A percentile compares a stretch with the other conserved stretches of the same genome.
phyloP scores from a whole-genome alignment of 2,329 filamentous ascomycete genomes.

The Aspergillus piperis region DNA sequence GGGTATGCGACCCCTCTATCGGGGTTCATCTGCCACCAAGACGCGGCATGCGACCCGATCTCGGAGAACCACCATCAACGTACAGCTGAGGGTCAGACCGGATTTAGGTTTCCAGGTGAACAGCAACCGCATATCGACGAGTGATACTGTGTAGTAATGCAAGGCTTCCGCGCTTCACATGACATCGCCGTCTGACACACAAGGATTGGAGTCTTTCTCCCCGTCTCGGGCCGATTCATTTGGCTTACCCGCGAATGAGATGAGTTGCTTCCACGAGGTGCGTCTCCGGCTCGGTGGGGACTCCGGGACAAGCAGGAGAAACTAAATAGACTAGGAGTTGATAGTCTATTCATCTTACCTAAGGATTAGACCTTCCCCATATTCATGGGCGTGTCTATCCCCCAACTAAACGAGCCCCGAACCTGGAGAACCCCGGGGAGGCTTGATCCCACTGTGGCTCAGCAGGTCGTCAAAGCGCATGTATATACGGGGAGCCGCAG shows the following conservation, averaged over 20 bases:
- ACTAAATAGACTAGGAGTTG: neutral
- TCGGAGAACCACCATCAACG: neutral
- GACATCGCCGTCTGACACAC: conserved; percentile 5
- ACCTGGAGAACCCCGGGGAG: neutral
- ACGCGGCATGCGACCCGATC: conserved; percentile 4
- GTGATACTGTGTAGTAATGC: neutral
- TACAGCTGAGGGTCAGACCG: neutral
- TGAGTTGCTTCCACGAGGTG: neutral
- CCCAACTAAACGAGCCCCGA: neutral
- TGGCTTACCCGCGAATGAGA: conserved; percentile 4
- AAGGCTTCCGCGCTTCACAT: conserved; percentile 2
- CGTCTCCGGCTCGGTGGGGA: conserved; percentile 5
- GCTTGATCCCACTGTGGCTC: neutral
- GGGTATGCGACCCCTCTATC: neutral
- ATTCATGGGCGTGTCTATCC: neutral
- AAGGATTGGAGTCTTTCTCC: conserved; percentile 1
- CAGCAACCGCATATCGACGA: neutral
- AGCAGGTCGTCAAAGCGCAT: neutral
- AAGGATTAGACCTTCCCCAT: conserved; percentile 3
- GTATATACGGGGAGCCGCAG: neutral
- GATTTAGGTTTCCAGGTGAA: conserved; percentile 3
- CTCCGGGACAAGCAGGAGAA: neutral
- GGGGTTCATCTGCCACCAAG: neutral
- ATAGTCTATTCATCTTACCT: conserved; percentile 4
- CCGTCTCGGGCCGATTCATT: conserved; percentile 5